Evolutionary conservation across 345 rosid genomes (phyloP), one percentile per base, ranked within the genome.

Genomic region (Orychophragmus violaceus): DNA sequence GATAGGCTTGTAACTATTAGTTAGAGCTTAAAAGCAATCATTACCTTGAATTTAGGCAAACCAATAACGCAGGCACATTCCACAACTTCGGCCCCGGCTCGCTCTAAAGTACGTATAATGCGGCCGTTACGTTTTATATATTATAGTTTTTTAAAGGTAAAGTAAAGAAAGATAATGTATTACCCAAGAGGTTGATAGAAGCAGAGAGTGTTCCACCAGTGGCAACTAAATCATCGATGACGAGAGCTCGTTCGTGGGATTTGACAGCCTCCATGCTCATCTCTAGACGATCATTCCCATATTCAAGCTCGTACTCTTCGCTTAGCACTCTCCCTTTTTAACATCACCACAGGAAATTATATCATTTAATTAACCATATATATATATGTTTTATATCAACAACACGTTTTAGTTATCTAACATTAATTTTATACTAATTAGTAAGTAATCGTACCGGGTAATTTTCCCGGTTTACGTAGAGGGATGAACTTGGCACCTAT

Each of bases 21-120:
- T 12, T 9, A 12, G 24, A 45, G 24, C n/a, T 45, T 9, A 2
- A 9, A 19, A 45, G 14, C 23, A 16, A 36, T 14, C 28, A 12
- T 2, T 81, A 87, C 96, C 98, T 89, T 84, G 42, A 75, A 77
- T 66, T 78, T 88, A 8, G 82, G 96, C 69, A 88, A 73, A 21
- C 96, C 98, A n/a, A 91, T 76, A 14, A 91, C 96, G 60, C 98
- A 91, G 2, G 82, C 98, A 35, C 96, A 91, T 73, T 91, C 98
- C 2, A 89, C 85, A 29, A 91, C 96, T 55, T 87, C 76, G n/a
- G 95, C 96, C 16, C 83, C 92, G 59, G 76, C 81, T 2, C 96
- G 96, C 76, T 91, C 98, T 91, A 33, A 27, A 9, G 17, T 13
- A 45, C 63, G 63, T 41, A 57, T 54, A 14, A 14, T 14, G 21